Base-by-base conservation (phyloP, 1,284 basidiomycete genomes). In the Stereum hirsutum region DNA sequence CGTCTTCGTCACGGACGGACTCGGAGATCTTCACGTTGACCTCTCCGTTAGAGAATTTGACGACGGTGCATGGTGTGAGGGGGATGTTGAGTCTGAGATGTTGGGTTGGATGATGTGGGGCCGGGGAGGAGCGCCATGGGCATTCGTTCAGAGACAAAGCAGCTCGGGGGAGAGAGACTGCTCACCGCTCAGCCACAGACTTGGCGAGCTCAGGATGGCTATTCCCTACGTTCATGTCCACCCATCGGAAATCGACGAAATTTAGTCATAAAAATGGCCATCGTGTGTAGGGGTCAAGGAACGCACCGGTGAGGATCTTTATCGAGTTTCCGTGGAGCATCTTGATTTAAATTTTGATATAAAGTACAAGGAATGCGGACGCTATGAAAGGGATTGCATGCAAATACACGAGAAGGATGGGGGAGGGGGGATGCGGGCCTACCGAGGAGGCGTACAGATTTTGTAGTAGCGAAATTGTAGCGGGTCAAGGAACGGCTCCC, bases 141-240 rank as follows among this genome's bases (percentile, higher is more conserved):
- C n/a, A n/a, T n/a, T n/a, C n/a, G n/a, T n/a, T n/a, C n/a, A n/a
- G n/a, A n/a, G n/a, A 55, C 46, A 41, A 43, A 44, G 65, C 60
- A 58, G 63, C 66, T 65, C 61, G 63, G 59, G 63, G 60, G 60
- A 66, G 66, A 65, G 66, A 61, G 59, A 66, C 66, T 66, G 75
- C 91, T 81, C 75, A 96, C 93, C 93, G 83, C 70, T 93, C 85
- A 57, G 92, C 89, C 62, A 99, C 92, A 48, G 83, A 77, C 62
- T 89, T 79, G 58, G 95, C 95, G 66, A 99, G 87, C 76, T 92
- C 89, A 52, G 93, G 92, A 70, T 99, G 95, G 63, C 90, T 92
- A 74, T 97, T 99, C 63, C 95, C 93, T 97, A 67, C 28, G 47
- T 26, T 42, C 43, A 35, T 32, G 45, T 41, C 48, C 17, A 39